These are phyloP conservation scores for Erodium chrysanthum DNA, from an alignment of 441 rosid species.

Conservation along the genomic window DNA sequence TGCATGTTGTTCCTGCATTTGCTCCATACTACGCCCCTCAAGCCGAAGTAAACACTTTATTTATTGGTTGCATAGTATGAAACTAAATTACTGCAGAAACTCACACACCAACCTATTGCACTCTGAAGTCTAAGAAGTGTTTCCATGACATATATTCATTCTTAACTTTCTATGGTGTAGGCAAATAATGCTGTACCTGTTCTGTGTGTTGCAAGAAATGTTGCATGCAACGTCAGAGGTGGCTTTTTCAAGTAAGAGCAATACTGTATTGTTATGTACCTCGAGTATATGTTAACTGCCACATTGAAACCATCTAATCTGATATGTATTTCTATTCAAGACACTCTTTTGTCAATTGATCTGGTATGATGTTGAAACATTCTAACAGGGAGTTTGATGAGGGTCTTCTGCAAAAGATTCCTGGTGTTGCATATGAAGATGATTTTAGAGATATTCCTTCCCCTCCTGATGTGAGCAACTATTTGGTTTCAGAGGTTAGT, in stretches of 20 bases:
- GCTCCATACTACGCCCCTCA: constrained; percentile 94
- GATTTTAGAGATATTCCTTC: constrained; percentile 61
- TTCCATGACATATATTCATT: constrained; percentile 8
- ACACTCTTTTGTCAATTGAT: constrained; percentile 6
- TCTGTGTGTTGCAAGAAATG: constrained; percentile 96
- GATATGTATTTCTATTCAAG: neutral
- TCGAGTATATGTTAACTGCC: neutral
- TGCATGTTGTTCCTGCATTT: constrained; percentile 90
- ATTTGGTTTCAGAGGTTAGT: constrained; percentile 75
- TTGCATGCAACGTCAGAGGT: constrained; percentile 97
- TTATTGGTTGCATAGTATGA: constrained; percentile 14
- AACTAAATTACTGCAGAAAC: constrained; percentile 15
- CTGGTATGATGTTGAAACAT: constrained; percentile 24
- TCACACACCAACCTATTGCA: constrained; percentile 13
- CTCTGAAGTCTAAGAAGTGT: constrained; percentile 1
- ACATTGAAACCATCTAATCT: constrained; percentile 13
- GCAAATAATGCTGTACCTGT: constrained; percentile 73
- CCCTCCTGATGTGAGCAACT: constrained; percentile 89
- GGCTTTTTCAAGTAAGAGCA: constrained; percentile 79
- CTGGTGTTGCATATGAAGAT: constrained; percentile 80
- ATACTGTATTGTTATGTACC: neutral
- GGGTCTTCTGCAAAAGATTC: constrained; percentile 54
- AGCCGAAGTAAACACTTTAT: constrained; percentile 55
- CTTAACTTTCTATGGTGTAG: constrained; percentile 24
- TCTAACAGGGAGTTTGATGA: constrained; percentile 89